These are phyloP conservation scores for Wickerhamiella spandovensis DNA, from an alignment of 805 yeast species.

Conservation along the genomic window DNA sequence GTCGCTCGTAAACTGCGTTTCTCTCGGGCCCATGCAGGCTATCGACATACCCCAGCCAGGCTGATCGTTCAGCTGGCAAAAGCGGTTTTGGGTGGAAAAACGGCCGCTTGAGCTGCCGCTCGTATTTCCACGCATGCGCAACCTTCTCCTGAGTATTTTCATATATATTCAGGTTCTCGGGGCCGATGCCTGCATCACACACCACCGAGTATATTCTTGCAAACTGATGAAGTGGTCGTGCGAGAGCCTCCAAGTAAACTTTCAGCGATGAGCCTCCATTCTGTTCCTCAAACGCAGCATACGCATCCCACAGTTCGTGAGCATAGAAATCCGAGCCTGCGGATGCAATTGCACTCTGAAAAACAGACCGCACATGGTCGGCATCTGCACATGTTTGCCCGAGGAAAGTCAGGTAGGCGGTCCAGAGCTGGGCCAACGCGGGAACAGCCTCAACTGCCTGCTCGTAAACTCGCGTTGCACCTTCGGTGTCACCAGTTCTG, in stretches of 20 bases:
- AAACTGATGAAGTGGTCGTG: slow-evolving; percentile 52
- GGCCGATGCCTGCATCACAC: slow-evolving; percentile 18
- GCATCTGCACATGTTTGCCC: slow-evolving; percentile 17
- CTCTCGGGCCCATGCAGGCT: slow-evolving; percentile 26
- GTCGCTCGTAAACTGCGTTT: slow-evolving; percentile 51
- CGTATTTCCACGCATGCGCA: slow-evolving; percentile 55
- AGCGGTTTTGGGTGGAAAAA: slow-evolving; percentile 41
- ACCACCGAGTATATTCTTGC: slow-evolving; percentile 48
- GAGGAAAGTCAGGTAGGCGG: slow-evolving; percentile 25
- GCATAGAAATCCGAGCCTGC: slow-evolving; percentile 66
- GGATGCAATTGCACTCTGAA: slow-evolving; percentile 34
- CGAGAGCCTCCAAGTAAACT: neutral
- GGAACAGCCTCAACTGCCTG: slow-evolving; percentile 23
- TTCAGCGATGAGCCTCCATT: neutral
- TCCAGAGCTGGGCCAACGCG: slow-evolving; percentile 27
- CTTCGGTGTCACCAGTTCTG: slow-evolving; percentile 20
- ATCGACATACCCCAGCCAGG: slow-evolving; percentile 54
- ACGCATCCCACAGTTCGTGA: slow-evolving; percentile 70
- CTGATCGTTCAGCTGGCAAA: slow-evolving; percentile 30
- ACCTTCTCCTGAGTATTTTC: slow-evolving; percentile 31
- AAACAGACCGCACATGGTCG: slow-evolving; percentile 20
- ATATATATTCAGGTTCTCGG: neutral
- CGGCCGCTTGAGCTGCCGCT: slow-evolving; percentile 43
- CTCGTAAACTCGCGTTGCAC: slow-evolving; percentile 23
- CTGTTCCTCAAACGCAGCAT: neutral